Conservation (phyloP, 208 protist genomes). For the Perkinsela sp. region DNA sequence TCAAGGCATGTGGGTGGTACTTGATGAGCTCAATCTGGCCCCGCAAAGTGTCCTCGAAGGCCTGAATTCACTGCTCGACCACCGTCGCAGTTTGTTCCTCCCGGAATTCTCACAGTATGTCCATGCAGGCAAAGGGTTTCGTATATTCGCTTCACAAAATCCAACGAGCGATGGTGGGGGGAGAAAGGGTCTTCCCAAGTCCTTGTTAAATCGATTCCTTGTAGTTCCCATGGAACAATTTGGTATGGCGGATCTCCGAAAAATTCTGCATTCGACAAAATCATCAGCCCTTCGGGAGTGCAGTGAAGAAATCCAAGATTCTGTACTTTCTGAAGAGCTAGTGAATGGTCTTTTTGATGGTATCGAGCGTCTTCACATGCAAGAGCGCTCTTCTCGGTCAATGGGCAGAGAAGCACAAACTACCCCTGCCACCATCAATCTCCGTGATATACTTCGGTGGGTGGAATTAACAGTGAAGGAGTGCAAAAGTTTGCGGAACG, state of each 20-base stretch:
- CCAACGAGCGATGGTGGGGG: constrained; percentile 87
- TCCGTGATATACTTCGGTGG: constrained; percentile 96
- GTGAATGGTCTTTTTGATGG: background rate
- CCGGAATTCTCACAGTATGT: constrained; percentile 65
- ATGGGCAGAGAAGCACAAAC: constrained; percentile 17
- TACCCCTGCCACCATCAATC: constrained; percentile 97
- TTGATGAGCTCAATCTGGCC: constrained; percentile 99
- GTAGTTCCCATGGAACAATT: constrained; percentile 76
- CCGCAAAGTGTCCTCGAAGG: constrained; percentile 96
- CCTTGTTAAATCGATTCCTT: constrained; percentile 99
- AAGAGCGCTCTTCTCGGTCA: constrained; percentile 1
- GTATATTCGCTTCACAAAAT: constrained; percentile 98
- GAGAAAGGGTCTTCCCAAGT: constrained; percentile 94
- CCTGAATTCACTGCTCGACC: constrained; percentile 98
- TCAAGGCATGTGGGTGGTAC: constrained; percentile 89
- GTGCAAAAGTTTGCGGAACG: background rate
- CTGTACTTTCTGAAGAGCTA: background rate
- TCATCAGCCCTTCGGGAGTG: background rate
- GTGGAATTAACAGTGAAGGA: constrained; percentile 48
- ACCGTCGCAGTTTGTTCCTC: constrained; percentile 74
- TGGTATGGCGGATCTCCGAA: constrained; percentile 36
- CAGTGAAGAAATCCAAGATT: background rate
- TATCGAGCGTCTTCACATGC: background rate
- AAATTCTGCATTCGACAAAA: constrained; percentile 10
- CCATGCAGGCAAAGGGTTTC: constrained; percentile 55